Base-by-base conservation (phyloP, 164 flowering plant genomes). In the Protea cynaroides region DNA sequence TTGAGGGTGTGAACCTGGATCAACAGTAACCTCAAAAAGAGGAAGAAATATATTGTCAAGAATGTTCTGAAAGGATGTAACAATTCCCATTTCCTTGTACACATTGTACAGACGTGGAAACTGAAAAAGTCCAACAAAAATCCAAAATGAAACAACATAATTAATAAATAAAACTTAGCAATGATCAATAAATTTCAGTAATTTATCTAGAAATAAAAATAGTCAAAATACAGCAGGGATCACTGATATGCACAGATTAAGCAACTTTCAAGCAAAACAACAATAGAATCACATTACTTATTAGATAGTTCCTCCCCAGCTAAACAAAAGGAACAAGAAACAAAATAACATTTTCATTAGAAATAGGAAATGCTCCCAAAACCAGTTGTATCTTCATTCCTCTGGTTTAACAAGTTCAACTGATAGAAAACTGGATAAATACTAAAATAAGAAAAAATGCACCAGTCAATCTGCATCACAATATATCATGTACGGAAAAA, bases 51-150 rank as follows among this genome's bases (percentile, higher is more conserved):
- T 82, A 68, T 95, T 92, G 81, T 92, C 97, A 62, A 95, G 93
- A 65, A 92, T 92, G 82, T 87, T 92, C 79, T 95, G 97, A 71
- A 95, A 92, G 11, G 97, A 95, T 65, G 96, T 95, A 56, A 90
- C 99, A 61, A 90, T 92, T 54, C 97, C 99, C 96, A 92, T 88
- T 58, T 86, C 97, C 85, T 90, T 90, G 90, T 95, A 95, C 11
- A 95, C 65, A 68, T 95, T 90, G 82, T 95, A 95, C 63, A 95
- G 80, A 24, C 98, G 80, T 13, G 98, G 98, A 54, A 94, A 84
- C 99, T 95, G 88, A 56, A 78, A 71, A 59, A 66, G 22, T 4
- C 9, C 4, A 37, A 37, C 7, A 40, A 4, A 40, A 40, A 4
- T 40, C 46, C 46, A 40, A 10, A 40, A 40, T 40, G 14, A 40